Base-by-base conservation (phyloP, 805 yeast genomes). In the Millerago galiae region DNA sequence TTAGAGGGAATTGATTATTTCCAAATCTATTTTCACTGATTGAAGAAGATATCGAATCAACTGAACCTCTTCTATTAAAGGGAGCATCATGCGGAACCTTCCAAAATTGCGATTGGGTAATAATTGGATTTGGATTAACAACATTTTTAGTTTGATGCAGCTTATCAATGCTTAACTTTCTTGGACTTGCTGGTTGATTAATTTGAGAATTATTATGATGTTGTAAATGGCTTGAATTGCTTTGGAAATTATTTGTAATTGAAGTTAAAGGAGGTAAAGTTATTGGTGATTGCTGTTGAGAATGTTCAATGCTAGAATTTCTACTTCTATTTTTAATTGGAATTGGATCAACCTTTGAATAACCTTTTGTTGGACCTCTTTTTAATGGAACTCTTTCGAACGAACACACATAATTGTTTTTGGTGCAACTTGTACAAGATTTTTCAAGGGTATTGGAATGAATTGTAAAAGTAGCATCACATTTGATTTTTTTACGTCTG, bases 291-390 rank as follows among this genome's bases (percentile, higher is more conserved):
- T 18, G 35, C 21, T 18, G 35, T 26, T 36, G 46, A 13, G 21
- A 17, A 2, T 35, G 12, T 6, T 40, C 44, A 27, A 44, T 31
- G 18, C 39, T 38, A 12, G 42, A 21, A 29, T 38, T 30, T 28
- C 44, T 25, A 14, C 39, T 38, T 28, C 40, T 38, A 15, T 27
- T 41, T 27, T 25, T 15, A 4, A 26, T 16, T 3, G 34, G 32
- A 16, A 9, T 12, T 3, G 35, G 7, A 6, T 42, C 46, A 3
- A 7, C 17, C 46, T 48, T 35, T 35, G 70, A 66, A 49, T 76
- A 81, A 2, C 91, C 91, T 54, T 83, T 84, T 1, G 83, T 71
- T 0, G 95, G 95, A 0, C 95, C 95, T 51, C 95, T 64, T 52
- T 84, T 84, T 57, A 84, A 58, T 0, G 90, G 95, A 2, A 80